These are phyloP conservation scores for Tetraselmis striata DNA, from an alignment of 139 green algal species.

Conservation along the genomic window DNA sequence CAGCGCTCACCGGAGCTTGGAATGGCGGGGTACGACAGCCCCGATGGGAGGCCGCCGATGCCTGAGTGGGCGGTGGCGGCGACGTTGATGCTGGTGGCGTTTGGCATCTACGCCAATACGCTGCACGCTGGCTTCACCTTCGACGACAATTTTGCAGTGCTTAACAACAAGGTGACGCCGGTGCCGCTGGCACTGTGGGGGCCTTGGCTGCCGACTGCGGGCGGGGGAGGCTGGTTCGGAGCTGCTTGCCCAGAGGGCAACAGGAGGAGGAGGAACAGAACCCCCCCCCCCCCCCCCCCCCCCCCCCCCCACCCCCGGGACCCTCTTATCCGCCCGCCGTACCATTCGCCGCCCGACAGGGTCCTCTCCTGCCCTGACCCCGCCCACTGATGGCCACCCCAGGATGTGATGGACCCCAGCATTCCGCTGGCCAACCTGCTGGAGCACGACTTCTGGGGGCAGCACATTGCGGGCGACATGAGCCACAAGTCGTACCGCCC, in stretches of 20 bases:
- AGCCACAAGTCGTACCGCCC: conserved; percentile 79
- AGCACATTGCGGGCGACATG: conserved; percentile 43
- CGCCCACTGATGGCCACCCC: no score
- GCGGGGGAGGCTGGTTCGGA: no score
- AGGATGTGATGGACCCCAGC: conserved; percentile 45
- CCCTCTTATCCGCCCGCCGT: no score
- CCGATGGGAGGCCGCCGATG: not conserved
- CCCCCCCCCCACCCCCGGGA: not conserved
- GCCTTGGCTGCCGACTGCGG: not conserved
- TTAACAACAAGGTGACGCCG: conserved; percentile 14
- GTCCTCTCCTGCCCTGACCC: no score
- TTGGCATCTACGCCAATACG: conserved; percentile 47
- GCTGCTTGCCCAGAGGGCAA: no score
- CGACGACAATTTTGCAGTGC: conserved; percentile 71
- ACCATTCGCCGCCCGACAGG: no score
- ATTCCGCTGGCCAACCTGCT: conserved; percentile 35
- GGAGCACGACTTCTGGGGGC: conserved; percentile 70
- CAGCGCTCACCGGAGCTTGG: no score
- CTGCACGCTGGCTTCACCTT: conserved; percentile 56
- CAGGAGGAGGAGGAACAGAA: no score
- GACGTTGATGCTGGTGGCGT: not conserved
- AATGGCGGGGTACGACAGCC: not conserved
- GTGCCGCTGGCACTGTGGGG: no score
- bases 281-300: not conserved
- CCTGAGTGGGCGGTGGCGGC: not conserved